Base-by-base conservation (phyloP, 2,329 filamentous ascomycete genomes). In the Uncinocarpus reesii region DNA sequence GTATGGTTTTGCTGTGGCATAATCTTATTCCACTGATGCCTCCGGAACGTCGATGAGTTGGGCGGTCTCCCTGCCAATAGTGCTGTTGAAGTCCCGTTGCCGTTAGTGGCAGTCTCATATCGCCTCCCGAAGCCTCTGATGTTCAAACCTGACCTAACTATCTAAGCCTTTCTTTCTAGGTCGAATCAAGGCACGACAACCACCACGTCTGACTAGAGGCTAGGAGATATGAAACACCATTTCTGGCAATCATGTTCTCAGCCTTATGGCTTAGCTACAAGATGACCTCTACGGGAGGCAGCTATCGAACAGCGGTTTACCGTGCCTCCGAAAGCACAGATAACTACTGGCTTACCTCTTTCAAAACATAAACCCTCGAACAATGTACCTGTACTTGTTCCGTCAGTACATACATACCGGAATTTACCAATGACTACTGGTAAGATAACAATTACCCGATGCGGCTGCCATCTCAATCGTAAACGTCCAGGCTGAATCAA, bases 321-420 rank as follows among this genome's bases (percentile, higher is more conserved):
- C 28, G 8, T 34, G 24, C 15, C 7, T 26, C 10, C 1, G 13
- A 18, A 8, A 43, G 11, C 26, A 23, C 29, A 21, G 16, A 13
- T 11, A 23, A 36, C 24, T 23, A 28, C 20, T 45, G 32, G 1
- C 31, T 2, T 36, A 23, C 15, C 13, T 4, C 29, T 31, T 29
- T 34, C 45, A 18, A 41, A 41, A 23, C 18, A 24, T 32, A 34
- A 20, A 34, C 16, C 45, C 16, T 11, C 20, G 16, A 21, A 35
- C 45, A 41, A 32, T 41, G 45, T 47, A 47, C 45, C 43, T 31
- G 15, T 46, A 46, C 43, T 29, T 44, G 11, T 20, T 15, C 23
- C 15, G 4, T 1, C 1, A 1, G 11, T 47, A 38, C 44, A 6
- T 8, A 4, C 4, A 13, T 37, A 36, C 34, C 7, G 34, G 34